phyloP scores from a whole-genome alignment of 2,329 filamentous ascomycete genomes.

The Chrysosporium queenslandicum region DNA sequence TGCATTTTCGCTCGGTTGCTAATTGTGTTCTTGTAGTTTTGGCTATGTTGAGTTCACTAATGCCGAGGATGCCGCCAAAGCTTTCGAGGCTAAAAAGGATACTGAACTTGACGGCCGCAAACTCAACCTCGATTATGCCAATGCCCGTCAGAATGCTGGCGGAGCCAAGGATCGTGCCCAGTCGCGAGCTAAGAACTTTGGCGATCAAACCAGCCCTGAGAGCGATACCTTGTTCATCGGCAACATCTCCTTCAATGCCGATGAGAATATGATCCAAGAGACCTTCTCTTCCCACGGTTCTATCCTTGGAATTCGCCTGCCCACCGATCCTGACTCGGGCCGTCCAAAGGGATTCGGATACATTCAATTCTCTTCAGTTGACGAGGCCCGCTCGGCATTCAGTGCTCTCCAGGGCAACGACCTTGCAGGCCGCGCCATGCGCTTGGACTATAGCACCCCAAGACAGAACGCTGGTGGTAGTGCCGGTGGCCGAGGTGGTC shows the following conservation, averaged over 20 bases:
- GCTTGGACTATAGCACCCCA: conserved; percentile 70
- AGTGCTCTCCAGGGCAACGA: conserved; percentile 60
- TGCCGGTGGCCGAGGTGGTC: conserved; percentile 40
- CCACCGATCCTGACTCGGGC: conserved; percentile 75
- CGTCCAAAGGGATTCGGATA: conserved; percentile 89
- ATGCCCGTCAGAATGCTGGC: conserved; percentile 50
- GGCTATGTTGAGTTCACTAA: conserved; percentile 82
- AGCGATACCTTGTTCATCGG: conserved; percentile 84
- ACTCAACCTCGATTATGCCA: conserved; percentile 71
- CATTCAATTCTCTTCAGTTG: conserved; percentile 68
- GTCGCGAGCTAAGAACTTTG: conserved; percentile 47
- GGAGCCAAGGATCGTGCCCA: conserved; percentile 49
- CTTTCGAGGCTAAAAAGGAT: conserved; percentile 64
- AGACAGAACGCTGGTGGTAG: conserved; percentile 47
- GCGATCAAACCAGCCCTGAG: conserved; percentile 68
- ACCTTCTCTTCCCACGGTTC: conserved; percentile 62
- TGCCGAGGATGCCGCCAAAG: conserved; percentile 57
- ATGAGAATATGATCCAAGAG: conserved; percentile 63
- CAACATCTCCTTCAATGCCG: conserved; percentile 76
- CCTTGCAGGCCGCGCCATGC: conserved; percentile 61
- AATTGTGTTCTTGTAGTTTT: conserved; percentile 44
- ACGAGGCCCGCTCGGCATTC: conserved; percentile 70
- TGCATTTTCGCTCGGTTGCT: neutral
- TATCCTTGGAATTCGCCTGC: conserved; percentile 72
- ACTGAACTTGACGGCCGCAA: conserved; percentile 62